Evolutionary conservation across 257 asterid species (phyloP).

Genomic region (Nicotiana benthamiana): DNA sequence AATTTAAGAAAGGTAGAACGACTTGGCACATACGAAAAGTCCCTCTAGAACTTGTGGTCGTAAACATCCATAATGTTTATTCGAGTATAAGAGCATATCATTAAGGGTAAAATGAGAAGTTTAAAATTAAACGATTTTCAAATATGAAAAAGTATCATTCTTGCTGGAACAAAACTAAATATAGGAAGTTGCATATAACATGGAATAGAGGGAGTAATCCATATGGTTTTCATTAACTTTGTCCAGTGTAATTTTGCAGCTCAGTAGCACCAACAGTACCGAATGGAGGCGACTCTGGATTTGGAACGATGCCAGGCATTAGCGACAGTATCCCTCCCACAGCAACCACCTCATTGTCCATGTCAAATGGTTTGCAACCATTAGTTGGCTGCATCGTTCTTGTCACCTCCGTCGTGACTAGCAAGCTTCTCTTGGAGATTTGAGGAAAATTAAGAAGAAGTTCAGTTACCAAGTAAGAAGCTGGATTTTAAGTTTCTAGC

Average conservation of each 20-base stretch:
- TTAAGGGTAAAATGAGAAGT: no score
- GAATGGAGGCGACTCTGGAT: constrained; percentile 39
- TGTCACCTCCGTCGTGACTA: constrained; percentile 26
- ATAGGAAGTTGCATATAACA: background rate
- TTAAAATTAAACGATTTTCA: no score
- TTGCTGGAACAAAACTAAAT: background rate
- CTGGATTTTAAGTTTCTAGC: constrained; percentile 11
- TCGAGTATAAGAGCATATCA: no score
- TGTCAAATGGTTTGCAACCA: constrained; percentile 33
- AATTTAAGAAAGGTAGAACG: background rate
- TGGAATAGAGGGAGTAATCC: background rate
- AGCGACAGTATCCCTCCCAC: constrained; percentile 40
- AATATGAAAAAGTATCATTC: background rate
- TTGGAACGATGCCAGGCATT: constrained; percentile 42
- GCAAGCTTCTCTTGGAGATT: constrained; percentile 19
- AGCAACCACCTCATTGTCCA: constrained; percentile 26
- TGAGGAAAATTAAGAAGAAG: constrained; percentile 12
- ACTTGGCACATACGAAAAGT: background rate
- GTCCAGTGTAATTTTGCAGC: constrained; percentile 25
- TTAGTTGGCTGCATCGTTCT: constrained; percentile 30
- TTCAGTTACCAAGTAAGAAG: constrained; percentile 10
- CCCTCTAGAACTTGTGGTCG: no score
- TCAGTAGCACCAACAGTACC: constrained; percentile 40
- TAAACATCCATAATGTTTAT: no score
- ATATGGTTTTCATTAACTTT: background rate